phyloP scores from a whole-genome alignment of 2,329 filamentous ascomycete species.

The Sporothrix mexicana region DNA sequence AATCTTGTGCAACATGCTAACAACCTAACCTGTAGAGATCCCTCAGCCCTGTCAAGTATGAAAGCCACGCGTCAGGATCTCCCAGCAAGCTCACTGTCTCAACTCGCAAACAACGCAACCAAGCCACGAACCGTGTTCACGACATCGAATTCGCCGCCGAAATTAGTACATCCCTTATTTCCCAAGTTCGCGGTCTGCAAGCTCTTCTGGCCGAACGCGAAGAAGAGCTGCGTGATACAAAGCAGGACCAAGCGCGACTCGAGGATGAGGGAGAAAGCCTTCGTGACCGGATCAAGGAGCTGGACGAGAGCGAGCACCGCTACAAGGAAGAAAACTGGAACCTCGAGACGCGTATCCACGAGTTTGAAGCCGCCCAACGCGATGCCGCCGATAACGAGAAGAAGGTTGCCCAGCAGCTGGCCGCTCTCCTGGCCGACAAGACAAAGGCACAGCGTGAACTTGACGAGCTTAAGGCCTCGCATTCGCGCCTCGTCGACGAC shows the following conservation, averaged over 20 bases:
- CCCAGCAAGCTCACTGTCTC: constrained; percentile 89
- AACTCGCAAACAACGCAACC: constrained; percentile 87
- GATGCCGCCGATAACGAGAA: constrained; percentile 83
- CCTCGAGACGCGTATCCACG: constrained; percentile 89
- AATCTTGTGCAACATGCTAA: constrained; percentile 10
- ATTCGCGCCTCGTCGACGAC: constrained; percentile 82
- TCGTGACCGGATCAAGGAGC: constrained; percentile 76
- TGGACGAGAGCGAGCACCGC: constrained; percentile 92
- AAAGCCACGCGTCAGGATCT: constrained; percentile 81
- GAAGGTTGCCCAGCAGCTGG: constrained; percentile 76
- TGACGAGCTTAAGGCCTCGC: constrained; percentile 82
- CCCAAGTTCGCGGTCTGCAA: constrained; percentile 92
- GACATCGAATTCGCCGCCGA: constrained; percentile 99
- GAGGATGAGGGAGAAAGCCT: constrained; percentile 83
- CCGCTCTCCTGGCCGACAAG: constrained; percentile 74
- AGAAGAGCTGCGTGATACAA: constrained; percentile 77
- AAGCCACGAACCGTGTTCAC: constrained; percentile 84
- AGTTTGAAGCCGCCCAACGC: constrained; percentile 73
- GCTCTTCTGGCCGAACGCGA: constrained; percentile 84
- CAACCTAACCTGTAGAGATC: constrained; percentile 59
- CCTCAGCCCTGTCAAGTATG: constrained; percentile 77
- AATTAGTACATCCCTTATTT: constrained; percentile 90
- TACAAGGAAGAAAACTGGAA: constrained; percentile 99
- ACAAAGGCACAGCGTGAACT: constrained; percentile 79
- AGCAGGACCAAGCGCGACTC: constrained; percentile 75